phyloP scores from a whole-genome alignment of 192 early-diverging fungal species.

The Gamsiella multidivaricata region DNA sequence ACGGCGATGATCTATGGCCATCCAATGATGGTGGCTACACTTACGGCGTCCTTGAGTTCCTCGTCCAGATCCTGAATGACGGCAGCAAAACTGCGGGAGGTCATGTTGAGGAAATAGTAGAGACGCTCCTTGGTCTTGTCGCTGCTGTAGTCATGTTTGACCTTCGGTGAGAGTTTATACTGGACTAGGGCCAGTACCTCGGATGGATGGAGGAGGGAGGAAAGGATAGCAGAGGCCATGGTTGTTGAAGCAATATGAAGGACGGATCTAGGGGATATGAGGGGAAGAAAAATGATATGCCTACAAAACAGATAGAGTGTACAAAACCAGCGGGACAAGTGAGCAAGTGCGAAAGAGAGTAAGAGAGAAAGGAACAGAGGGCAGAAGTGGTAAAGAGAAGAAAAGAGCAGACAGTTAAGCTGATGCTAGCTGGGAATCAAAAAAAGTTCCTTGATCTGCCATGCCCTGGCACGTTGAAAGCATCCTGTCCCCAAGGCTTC shows the following conservation, averaged over 20 bases:
- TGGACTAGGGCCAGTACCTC: slow-evolving; percentile 87
- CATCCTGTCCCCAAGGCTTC: no score
- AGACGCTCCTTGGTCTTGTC: slow-evolving; percentile 72
- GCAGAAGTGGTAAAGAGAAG: background rate
- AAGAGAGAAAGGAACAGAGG: background rate
- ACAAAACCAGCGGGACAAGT: no score
- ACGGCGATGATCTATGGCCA: background rate
- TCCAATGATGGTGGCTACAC: no score
- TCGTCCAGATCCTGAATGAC: slow-evolving; percentile 92
- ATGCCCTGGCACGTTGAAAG: no score
- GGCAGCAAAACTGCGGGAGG: slow-evolving; percentile 95
- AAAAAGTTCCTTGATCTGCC: background rate
- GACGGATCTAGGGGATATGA: background rate
- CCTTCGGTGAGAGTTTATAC: slow-evolving; percentile 64
- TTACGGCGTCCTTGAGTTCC: slow-evolving; percentile 78
- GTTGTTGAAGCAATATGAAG: background rate
- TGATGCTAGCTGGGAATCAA: background rate
- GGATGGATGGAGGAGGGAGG: slow-evolving; percentile 81
- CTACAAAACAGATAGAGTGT: background rate
- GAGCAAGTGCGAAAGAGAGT: background rate
- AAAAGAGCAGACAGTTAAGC: background rate
- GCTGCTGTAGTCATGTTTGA: slow-evolving; percentile 64
- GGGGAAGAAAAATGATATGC: background rate
- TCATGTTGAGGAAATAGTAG: slow-evolving; percentile 93
- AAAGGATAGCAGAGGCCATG: slow-evolving; percentile 68